Evolutionary conservation across 495 filamentous ascomycete genomes (phyloP), one percentile per base, ranked within the genome.

Genomic region (Astrocystis sublimbata): DNA sequence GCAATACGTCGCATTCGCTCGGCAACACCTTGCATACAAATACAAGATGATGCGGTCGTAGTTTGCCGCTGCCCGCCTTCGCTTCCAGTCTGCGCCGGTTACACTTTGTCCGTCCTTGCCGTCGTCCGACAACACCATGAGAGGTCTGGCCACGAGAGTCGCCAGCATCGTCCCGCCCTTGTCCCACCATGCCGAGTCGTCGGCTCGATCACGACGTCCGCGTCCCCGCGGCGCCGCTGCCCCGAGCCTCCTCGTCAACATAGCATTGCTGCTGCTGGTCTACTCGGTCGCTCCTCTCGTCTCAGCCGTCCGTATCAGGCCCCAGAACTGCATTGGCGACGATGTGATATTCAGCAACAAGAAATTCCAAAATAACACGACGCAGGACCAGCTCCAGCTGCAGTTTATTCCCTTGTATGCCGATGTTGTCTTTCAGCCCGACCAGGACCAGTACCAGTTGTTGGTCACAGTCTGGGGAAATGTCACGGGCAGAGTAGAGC

Each of bases 401-500:
- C 96, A 98, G 78, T 97, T 92, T 73, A 79, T 86, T 8, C 93
- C 94, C 1, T 65, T 86, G 12, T 82, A 82, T 58, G 81, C 96
- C 60, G 84, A 86, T 65, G 96, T 90, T 58, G 76, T 74, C 12
- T 96, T 96, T 76, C 82, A 92, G 65, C 76, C 84, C 23, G 71
- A 75, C 19, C 75, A 83, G 58, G 70, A 84, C 10, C 83, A 81
- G 51, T 85, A 92, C 68, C 86, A 85, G 38, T 78, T 98, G 30
- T 85, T 85, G 59, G 76, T 97, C 28, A 96, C 87, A 1, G 85
- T 96, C 21, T 97, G 91, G 76, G 93, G 93, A 23, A 97, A 97
- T 74, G 92, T 98, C 21, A 88, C 87, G 26, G 94, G 94, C 7
- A 76, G 76, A 23, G 72, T 68, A 28, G 71, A 67, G 19, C 61